phyloP scores from a whole-genome alignment of 306 rosid genomes.

The Sophora flavescens region DNA sequence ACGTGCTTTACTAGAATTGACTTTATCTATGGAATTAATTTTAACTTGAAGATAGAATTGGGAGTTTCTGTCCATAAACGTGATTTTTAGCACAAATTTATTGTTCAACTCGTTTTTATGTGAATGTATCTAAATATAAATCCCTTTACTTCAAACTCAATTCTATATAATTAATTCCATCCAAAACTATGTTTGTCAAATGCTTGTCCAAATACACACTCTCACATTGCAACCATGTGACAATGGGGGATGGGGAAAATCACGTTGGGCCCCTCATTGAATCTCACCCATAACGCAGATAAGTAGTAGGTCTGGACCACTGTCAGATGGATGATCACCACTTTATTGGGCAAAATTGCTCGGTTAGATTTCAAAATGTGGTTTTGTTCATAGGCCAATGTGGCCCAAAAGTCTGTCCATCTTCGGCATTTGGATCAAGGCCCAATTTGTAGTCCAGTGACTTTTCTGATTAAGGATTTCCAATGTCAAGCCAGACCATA shows the following conservation, averaged over 20 bases:
- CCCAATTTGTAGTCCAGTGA: not conserved
- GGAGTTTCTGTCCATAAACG: too few relatives aligned
- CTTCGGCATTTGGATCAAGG: not conserved
- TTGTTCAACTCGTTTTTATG: too few relatives aligned
- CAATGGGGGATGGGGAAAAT: not conserved
- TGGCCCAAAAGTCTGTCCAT: not conserved
- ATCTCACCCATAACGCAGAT: not conserved
- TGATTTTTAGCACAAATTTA: too few relatives aligned
- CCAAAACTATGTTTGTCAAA: too few relatives aligned
- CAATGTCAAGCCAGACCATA: not conserved
- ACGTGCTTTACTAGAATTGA: too few relatives aligned
- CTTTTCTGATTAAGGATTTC: too few relatives aligned
- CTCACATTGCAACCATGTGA: constrained; percentile 45
- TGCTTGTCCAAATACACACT: too few relatives aligned
- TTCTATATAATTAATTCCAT: too few relatives aligned
- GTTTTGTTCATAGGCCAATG: not conserved
- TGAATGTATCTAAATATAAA: too few relatives aligned
- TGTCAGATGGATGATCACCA: not conserved
- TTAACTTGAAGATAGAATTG: too few relatives aligned
- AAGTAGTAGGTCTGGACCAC: not conserved
- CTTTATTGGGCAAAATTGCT: not conserved
- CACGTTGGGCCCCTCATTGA: not conserved
- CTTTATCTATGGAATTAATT: too few relatives aligned
- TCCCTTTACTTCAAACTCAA: too few relatives aligned
- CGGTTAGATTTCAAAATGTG: not conserved